phyloP scores from a whole-genome alignment of 352 stramenopile genomes.

The Phytophthora pseudosyringae region DNA sequence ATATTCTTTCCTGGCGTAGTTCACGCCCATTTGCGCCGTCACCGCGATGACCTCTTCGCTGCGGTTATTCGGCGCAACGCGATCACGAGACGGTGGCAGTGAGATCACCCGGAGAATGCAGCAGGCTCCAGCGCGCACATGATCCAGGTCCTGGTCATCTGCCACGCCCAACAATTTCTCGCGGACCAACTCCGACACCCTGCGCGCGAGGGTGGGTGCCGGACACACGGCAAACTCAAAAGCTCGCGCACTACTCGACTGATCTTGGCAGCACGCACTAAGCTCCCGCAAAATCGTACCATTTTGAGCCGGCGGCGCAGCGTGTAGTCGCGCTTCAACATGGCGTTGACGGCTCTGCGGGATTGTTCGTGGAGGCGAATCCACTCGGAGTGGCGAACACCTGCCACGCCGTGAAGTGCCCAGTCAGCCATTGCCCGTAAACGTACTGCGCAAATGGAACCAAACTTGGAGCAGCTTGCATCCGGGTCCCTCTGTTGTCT shows the following conservation, averaged over 20 bases:
- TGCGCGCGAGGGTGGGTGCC: not conserved
- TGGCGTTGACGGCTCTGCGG: not conserved
- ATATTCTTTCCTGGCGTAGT: conserved; percentile 1
- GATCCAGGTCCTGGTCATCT: too few species aligned
- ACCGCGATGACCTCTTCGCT: conserved; percentile 1
- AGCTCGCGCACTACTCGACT: not conserved
- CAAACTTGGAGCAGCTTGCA: too few species aligned
- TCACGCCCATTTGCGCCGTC: not conserved
- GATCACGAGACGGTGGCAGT: too few species aligned
- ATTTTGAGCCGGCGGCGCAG: not conserved
- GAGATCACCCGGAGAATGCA: too few species aligned
- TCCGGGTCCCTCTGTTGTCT: too few species aligned
- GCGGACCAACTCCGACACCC: not conserved
- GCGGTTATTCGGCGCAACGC: conserved; percentile 1
- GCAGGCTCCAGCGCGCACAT: too few species aligned
- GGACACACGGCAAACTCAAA: not conserved
- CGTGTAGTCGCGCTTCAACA: not conserved
- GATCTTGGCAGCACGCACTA: not conserved
- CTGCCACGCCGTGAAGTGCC: not conserved
- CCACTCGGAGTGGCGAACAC: not conserved
- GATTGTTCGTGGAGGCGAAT: not conserved
- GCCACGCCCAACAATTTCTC: not conserved
- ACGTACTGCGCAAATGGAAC: conserved; percentile 1
- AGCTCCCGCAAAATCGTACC: not conserved
- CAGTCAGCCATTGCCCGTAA: not conserved